phyloP scores from a whole-genome alignment of 2,329 filamentous ascomycete genomes.

The Boeremia lycopersici region DNA sequence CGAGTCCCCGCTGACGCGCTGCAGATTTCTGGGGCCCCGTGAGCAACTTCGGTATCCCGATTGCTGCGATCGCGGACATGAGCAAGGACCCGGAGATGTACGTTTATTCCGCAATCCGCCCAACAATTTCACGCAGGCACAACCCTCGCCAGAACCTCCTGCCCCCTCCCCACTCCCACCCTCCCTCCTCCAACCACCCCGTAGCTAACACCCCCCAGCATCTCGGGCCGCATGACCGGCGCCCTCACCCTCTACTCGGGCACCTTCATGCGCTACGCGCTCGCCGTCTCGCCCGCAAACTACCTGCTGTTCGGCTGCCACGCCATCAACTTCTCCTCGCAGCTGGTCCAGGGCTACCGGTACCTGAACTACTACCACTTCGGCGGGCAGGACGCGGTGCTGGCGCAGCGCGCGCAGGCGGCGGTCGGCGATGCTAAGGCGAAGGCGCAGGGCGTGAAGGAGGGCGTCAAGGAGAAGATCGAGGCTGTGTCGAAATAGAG shows the following conservation, averaged over 20 bases:
- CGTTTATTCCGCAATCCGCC: too few species aligned
- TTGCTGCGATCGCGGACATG: conserved; percentile 61
- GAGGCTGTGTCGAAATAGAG: conserved; percentile 1
- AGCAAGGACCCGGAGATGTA: conserved; percentile 61
- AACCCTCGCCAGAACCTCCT: not conserved
- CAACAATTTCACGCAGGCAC: too few species aligned
- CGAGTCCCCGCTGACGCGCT: too few species aligned
- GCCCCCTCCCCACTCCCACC: not conserved
- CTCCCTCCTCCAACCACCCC: not conserved
- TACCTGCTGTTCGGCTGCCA: conserved; percentile 73
- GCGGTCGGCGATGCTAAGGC: too few species aligned
- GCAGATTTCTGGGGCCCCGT: conserved; percentile 60
- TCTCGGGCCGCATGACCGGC: conserved; percentile 68
- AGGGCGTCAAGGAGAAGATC: not conserved
- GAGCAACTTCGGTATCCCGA: conserved; percentile 60
- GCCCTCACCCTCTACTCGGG: conserved; percentile 66
- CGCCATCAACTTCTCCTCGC: conserved; percentile 67
- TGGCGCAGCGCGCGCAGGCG: not conserved
- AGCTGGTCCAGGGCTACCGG: conserved; percentile 66
- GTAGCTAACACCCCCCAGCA: conserved; percentile 51
- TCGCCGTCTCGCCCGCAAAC: conserved; percentile 68
- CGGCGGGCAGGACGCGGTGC: conserved; percentile 52
- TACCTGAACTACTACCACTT: conserved; percentile 66
- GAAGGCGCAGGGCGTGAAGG: too few species aligned
- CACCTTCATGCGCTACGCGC: conserved; percentile 70